Evolutionary conservation across 2,329 filamentous ascomycete genomes (phyloP), one percentile per base, ranked within the genome.

Genomic region (Purpureocillium takamizusanense): DNA sequence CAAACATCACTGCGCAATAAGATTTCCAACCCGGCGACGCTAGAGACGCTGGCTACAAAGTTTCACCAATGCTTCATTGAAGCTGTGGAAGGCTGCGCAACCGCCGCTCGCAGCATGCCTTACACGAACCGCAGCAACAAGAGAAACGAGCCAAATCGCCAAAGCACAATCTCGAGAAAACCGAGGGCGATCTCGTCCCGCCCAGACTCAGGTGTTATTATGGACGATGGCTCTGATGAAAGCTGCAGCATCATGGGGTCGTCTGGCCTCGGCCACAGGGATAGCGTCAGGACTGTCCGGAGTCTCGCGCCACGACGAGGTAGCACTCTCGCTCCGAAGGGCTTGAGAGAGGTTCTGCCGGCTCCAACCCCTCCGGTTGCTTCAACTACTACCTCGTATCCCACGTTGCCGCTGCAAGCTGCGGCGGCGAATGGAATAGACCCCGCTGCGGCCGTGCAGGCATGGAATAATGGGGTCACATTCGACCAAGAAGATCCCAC

Each of bases 51-150:
- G 1, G 56, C 59, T 0, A 60, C 57, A 13, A 59, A 62, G 36
- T 63, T 64, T 38, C 60, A 61, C 28, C 61, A 64, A 29, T 63
- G 60, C 44, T 65, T 65, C 38, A 46, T 63, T 15, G 61, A 65
- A 42, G 60, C 60, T 0, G 44, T 65, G 3, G 56, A 63, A 17
- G 53, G 56, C 12, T 65, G 62, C 37, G 55, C 60, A 27, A 37
- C 47, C 21, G 46, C 54, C 16, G 61, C 61, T 0, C 56, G 61
- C 37, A 59, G 42, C 31, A 61, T 58, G 54, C 62, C 61, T 1
- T 65, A 65, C 40, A 51, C 58, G 2, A 65, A 65, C 41, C 50
- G 62, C 10, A 64, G 62, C 45, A 65, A 64, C 50, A 64, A 63
- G 42, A 59, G 57, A 41, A 54, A 50, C 34, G 60, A 63, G 28